Base-by-base conservation (phyloP, 2,329 filamentous ascomycete genomes). In the Claviceps spartinae region DNA sequence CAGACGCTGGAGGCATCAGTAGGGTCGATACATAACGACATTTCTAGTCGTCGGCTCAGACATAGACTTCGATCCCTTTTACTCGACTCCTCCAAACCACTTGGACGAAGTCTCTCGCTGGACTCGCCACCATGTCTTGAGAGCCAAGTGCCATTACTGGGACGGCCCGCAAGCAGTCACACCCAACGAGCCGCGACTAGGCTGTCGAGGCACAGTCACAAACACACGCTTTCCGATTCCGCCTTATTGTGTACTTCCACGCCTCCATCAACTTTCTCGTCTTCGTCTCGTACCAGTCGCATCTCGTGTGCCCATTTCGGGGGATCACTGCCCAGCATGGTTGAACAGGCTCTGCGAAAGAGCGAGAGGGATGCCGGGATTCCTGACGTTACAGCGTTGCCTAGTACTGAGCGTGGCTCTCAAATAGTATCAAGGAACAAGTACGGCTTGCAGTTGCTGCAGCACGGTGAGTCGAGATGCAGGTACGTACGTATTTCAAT, bases 221-320 rank as follows among this genome's bases (percentile, higher is more conserved):
- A 48, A n/a, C 24, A 45, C 3, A n/a, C 11, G 41, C 11, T 43
- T 13, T 46, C 26, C 42, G 22, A 43, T 20, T n/a, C 46, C 20
- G 41, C n/a, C 40, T 5, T 42, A 8, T 37, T 30, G 14, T 34
- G 18, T 24, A 36, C 47, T 44, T 24, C n/a, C 20, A 2, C 26
- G 18, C 8, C 34, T 18, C 9, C 46, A 16, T n/a, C 22, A 2
- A 20, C 41, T 38, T 4, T n/a, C 30, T 54, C 43, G 18, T 36
- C 50, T 24, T n/a, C 18, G 9, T 38, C 30, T 6, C 50, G 43
- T 6, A 50, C 50, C 5, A 50, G 43, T 36, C 50, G 50, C 8
- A 41, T 20, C 34, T 52, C 53, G 22, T 36, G 20, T 20, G 30
- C 37, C 20, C 49, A 54, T 30, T 50, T 54, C 20, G 47, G 47